These are phyloP conservation scores for Oxytropis ochrocephala DNA, from an alignment of 306 rosid genomes.

Conservation along the genomic window DNA sequence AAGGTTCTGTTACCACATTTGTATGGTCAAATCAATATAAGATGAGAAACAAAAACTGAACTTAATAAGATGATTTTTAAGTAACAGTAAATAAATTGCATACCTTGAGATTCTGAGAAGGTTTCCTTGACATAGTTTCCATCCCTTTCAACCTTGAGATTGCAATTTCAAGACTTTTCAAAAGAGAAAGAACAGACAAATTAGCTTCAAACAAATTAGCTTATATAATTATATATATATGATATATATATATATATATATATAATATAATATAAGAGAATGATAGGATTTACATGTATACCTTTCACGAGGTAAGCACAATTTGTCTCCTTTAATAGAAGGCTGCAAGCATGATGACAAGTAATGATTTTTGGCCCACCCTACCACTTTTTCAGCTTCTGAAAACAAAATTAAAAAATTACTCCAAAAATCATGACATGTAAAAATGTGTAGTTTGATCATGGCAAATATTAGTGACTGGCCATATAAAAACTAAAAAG, in stretches of 20 bases:
- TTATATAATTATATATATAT: no score
- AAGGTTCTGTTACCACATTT: constrained; percentile 56
- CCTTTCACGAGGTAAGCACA: constrained; percentile 85
- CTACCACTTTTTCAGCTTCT: constrained; percentile 96
- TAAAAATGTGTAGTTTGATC: neutral
- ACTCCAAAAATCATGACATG: neutral
- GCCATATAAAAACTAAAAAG: neutral
- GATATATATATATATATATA: neutral
- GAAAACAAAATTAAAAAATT: constrained; percentile 15
- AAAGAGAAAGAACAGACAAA: constrained; percentile 17
- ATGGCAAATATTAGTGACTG: neutral
- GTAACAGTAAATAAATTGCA: constrained; percentile 13
- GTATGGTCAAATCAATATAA: constrained; percentile 1
- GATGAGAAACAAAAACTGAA: neutral
- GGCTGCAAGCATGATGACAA: constrained; percentile 68
- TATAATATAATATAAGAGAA: constrained; percentile 1
- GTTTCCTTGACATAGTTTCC: constrained; percentile 57
- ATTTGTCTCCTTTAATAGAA: constrained; percentile 65
- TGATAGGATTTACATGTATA: constrained; percentile 21
- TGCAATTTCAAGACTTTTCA: constrained; percentile 74
- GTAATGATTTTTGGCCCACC: constrained; percentile 93
- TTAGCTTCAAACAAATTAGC: constrained; percentile 23
- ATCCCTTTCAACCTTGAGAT: constrained; percentile 74
- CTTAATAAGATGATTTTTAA: neutral
- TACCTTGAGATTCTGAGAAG: constrained; percentile 89